Conservation (phyloP, 2,329 filamentous ascomycete genomes). For the Alternaria gansuensis region DNA sequence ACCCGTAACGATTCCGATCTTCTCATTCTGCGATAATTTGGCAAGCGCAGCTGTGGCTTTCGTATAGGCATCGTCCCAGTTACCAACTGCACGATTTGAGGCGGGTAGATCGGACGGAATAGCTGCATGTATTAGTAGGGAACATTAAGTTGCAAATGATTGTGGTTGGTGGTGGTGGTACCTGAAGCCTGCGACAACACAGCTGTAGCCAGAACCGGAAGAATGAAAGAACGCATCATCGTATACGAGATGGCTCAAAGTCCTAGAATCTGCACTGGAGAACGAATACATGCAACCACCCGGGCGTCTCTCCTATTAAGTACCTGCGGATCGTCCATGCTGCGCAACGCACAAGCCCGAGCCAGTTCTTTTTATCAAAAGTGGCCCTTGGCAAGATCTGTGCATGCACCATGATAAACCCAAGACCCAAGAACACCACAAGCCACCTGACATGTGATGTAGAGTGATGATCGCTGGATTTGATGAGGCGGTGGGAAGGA, state of each 20-base stretch:
- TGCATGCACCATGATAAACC: slow-evolving; percentile 9
- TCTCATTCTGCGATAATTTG: slow-evolving; percentile 53
- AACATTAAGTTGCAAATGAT: not conserved
- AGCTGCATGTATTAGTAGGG: slow-evolving; percentile 27
- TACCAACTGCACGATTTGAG: slow-evolving; percentile 39
- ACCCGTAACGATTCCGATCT: slow-evolving; percentile 53
- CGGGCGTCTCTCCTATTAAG: slow-evolving; percentile 32
- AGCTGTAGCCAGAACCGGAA: slow-evolving; percentile 37
- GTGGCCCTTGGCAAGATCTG: slow-evolving; percentile 35
- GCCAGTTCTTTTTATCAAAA: slow-evolving; percentile 22
- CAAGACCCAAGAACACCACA: slow-evolving; percentile 10
- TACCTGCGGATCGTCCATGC: slow-evolving; percentile 17
- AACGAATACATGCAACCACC: slow-evolving; percentile 4
- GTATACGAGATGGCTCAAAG: not conserved
- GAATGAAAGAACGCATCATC: slow-evolving; percentile 40
- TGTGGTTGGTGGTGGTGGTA: slow-evolving; percentile 9
- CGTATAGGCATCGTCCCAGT: slow-evolving; percentile 53
- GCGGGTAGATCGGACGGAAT: slow-evolving; percentile 28
- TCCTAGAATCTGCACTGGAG: slow-evolving; percentile 9
- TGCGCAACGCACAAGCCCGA: slow-evolving; percentile 17
- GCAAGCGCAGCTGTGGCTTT: slow-evolving; percentile 53
- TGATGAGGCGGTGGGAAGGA: slow-evolving; percentile 35
- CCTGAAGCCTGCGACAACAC: slow-evolving; percentile 35
- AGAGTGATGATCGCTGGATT: slow-evolving; percentile 39
- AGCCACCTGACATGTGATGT: slow-evolving; percentile 26